phyloP scores from a whole-genome alignment of 2,329 filamentous ascomycete species.

The Xylogone sp. region DNA sequence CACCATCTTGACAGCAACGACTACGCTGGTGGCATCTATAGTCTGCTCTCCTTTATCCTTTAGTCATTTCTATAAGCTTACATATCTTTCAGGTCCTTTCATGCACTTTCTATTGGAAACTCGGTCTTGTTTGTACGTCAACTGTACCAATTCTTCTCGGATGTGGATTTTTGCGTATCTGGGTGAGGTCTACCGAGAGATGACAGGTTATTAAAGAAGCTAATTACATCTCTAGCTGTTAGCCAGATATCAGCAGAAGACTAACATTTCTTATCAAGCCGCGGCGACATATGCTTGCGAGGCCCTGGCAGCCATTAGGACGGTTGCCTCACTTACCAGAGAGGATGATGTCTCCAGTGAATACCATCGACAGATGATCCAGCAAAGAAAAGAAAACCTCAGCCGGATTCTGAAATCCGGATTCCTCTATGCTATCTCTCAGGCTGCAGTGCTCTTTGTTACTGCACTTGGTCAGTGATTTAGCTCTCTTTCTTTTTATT shows the following conservation, averaged over 20 bases:
- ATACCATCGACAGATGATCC: constrained; percentile 69
- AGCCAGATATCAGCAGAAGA: constrained; percentile 71
- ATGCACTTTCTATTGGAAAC: constrained; percentile 80
- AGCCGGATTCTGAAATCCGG: constrained; percentile 73
- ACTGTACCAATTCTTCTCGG: constrained; percentile 73
- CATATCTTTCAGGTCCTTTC: no score
- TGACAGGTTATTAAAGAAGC: no score
- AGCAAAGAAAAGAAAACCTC: constrained; percentile 64
- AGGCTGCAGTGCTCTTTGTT: constrained; percentile 78
- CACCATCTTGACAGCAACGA: constrained; percentile 75
- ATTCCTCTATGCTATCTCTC: constrained; percentile 75
- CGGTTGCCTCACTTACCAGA: constrained; percentile 84
- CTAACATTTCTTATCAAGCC: constrained; percentile 73
- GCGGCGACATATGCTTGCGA: constrained; percentile 89
- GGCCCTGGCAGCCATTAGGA: constrained; percentile 88
- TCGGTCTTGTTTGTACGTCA: constrained; percentile 77
- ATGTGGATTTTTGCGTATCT: constrained; percentile 88
- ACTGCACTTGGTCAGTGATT: constrained; percentile 84
- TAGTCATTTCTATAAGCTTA: no score
- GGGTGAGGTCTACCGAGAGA: no score
- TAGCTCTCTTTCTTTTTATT: no score
- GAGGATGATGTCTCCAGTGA: constrained; percentile 74
- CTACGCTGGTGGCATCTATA: constrained; percentile 77
- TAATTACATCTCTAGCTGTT: no score
- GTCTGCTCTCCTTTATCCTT: no score